Evolutionary conservation across 495 filamentous ascomycete species (phyloP), one percentile per base, ranked within the genome.

Genomic region (Trichoderma gamsii): DNA sequence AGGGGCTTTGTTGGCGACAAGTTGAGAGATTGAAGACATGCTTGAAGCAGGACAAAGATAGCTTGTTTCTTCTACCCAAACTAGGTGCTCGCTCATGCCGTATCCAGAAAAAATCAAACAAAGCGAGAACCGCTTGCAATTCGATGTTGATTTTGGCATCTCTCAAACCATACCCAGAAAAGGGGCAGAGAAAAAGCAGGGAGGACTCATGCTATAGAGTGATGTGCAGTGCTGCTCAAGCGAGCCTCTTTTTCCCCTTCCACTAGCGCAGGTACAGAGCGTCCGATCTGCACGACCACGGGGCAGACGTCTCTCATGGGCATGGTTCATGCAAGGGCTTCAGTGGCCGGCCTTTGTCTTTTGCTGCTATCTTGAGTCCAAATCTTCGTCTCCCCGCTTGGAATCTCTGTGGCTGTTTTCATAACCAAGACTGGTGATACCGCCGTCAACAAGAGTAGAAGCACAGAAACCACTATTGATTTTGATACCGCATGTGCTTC

Each of bases 241-340:
- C 56, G 56, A 61, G 56, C 25, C 25, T 32, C 23, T 61, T 38
- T 38, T 38, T 61, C 27, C 32, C 56, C 23, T 27, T 23, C 56
- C 56, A n/a, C 56, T 61, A 61, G 56, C 25, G 56, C 56, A 61
- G 56, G 56, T 29, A 61, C 56, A 61, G 3, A 56, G n/a, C 56
- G 12, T 61, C 25, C 56, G 56, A 61, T 61, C 56, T 61, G 27
- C 44, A 15, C 44, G 44, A 49, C 44, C n/a, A 49, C 44, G 44
- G 44, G 44, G 44, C 13, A 49, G 7, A 5, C 35, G 35, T 38
- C 56, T 32, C 56, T 25, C 23, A 56, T 61, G 56, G 56, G 23
- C 16, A 16, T 56, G 15, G 51, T 21, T 61, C 12, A 32, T 61
- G 56, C 56, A 61, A 61, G 56, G 56, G 56, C 56, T 13, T 18